Percentiles rank a stretch among this genome's conserved stretches.
Conservation (phyloP, 805 yeast species). For the Ogataea populi-albae region DNA sequence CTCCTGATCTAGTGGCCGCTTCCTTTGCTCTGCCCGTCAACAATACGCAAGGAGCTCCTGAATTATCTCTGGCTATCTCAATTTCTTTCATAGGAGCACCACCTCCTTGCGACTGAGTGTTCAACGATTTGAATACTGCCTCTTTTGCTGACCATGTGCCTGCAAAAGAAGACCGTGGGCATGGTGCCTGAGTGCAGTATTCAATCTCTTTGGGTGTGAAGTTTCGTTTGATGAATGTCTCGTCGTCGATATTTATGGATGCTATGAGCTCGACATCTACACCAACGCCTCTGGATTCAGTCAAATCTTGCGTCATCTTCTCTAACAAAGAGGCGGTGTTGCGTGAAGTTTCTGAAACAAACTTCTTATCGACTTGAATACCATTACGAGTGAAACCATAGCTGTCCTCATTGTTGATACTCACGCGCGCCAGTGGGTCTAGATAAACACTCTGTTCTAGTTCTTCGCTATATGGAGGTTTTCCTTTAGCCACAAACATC, state of each 20-base stretch:
- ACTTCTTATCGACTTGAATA: conserved; percentile 45
- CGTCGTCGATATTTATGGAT: conserved; percentile 80
- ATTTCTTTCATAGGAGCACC: conserved; percentile 93
- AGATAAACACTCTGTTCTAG: conserved; percentile 88
- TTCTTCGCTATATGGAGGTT: conserved; percentile 89
- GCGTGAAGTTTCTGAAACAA: conserved; percentile 46
- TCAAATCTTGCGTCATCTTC: conserved; percentile 46
- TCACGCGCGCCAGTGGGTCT: conserved; percentile 89
- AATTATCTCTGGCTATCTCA: conserved; percentile 70
- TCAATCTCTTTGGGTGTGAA: conserved; percentile 77
- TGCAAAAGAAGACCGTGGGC: conserved; percentile 85
- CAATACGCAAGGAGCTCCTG: conserved; percentile 79
- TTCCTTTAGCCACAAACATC: conserved; percentile 87
- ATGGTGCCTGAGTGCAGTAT: conserved; percentile 73
- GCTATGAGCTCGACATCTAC: conserved; percentile 93
- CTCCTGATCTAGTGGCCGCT: conserved; percentile 71
- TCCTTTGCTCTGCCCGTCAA: conserved; percentile 73
- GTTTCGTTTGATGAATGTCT: conserved; percentile 88
- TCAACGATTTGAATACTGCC: conserved; percentile 95
- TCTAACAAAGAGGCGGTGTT: conserved; percentile 64
- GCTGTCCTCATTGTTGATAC: conserved; percentile 32
- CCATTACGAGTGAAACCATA: conserved; percentile 48
- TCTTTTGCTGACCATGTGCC: conserved; percentile 99
- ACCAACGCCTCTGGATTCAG: conserved; percentile 73
- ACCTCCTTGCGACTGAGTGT: conserved; percentile 86